phyloP scores from a whole-genome alignment of 108 stramenopile genomes.

The Chaetoceros tenuissimus region DNA sequence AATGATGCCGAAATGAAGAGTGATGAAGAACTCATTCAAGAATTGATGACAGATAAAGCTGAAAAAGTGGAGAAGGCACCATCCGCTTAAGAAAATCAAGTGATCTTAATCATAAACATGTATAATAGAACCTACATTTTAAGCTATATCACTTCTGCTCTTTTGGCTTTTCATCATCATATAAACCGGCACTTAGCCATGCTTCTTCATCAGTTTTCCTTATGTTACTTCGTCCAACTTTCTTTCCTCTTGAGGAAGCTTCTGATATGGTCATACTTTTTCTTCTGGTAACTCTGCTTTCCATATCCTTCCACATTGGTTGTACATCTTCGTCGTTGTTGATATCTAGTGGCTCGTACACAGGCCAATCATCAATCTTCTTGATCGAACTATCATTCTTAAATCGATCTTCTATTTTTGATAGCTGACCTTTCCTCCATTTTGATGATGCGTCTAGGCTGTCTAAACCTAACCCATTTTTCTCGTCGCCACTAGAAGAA shows the following conservation, averaged over 20 bases:
- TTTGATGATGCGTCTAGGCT: not conserved
- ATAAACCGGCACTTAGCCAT: conserved; percentile 73
- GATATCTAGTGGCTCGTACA: conserved; percentile 15
- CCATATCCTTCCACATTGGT: conserved; percentile 88
- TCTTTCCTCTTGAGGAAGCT: conserved; percentile 26
- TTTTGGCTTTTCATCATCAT: conserved; percentile 23
- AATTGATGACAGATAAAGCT: not conserved
- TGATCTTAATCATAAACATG: not conserved
- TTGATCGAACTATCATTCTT: not conserved
- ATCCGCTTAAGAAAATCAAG: not conserved
- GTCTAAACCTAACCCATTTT: too few relatives aligned
- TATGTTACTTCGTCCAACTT: conserved; percentile 61
- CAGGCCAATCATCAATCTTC: not conserved
- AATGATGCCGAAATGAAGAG: conserved; percentile 18
- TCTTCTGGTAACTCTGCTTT: conserved; percentile 62
- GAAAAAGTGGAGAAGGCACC: not conserved
- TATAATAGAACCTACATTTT: too few relatives aligned
- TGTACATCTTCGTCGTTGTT: conserved; percentile 68
- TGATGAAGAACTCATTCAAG: not conserved
- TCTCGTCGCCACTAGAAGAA: too few relatives aligned
- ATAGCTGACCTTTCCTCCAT: conserved; percentile 41
- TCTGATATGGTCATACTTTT: conserved; percentile 39
- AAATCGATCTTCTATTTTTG: conserved; percentile 22
- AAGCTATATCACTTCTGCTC: not conserved
- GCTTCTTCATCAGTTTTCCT: conserved; percentile 74